Conservation (phyloP, 495 filamentous ascomycete genomes). For the Aspergillus conjunctus region DNA sequence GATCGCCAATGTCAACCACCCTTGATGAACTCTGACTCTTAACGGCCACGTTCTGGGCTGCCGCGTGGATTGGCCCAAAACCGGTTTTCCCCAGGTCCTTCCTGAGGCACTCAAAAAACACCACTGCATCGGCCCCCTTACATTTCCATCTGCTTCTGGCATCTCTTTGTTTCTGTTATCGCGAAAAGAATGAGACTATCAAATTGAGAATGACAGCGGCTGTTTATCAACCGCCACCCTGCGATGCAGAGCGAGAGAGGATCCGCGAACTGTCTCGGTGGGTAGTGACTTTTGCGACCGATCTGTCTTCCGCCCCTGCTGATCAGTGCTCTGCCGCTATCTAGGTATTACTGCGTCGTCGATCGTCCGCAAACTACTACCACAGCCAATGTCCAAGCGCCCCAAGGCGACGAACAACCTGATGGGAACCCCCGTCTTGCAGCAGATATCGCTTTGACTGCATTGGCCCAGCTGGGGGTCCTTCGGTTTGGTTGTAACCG, state of each 20-base stretch:
- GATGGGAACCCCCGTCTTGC: slow-evolving; percentile 30
- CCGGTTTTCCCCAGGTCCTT: neutral
- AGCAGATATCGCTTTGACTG: slow-evolving; percentile 61
- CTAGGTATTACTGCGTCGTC: slow-evolving; percentile 39
- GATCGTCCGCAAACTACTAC: slow-evolving; percentile 14
- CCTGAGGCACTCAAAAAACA: neutral
- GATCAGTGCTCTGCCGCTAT: neutral
- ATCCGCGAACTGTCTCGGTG: slow-evolving; percentile 22
- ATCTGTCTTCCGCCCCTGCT: slow-evolving; percentile 8
- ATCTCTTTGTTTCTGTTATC: neutral
- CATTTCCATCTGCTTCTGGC: neutral
- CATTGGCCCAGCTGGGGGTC: slow-evolving; percentile 63
- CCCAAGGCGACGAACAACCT: slow-evolving; percentile 23
- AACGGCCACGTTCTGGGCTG: neutral
- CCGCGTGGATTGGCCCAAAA: neutral
- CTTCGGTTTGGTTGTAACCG: slow-evolving; percentile 55
- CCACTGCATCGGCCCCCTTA: neutral
- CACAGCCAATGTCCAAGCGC: slow-evolving; percentile 8
- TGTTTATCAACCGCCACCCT: slow-evolving; percentile 14
- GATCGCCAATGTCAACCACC: too few species aligned
- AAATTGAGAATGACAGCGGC: slow-evolving; percentile 16
- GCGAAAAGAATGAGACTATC: neutral
- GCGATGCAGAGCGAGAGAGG: slow-evolving; percentile 22
- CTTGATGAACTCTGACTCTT: slow-evolving; percentile 1
- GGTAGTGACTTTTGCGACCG: slow-evolving; percentile 5